A percentile compares a stretch with the other conserved stretches of the same genome.
Evolutionary conservation across 2,329 filamentous ascomycete species (phyloP).

Genomic region (Simplicillium aogashimaense): DNA sequence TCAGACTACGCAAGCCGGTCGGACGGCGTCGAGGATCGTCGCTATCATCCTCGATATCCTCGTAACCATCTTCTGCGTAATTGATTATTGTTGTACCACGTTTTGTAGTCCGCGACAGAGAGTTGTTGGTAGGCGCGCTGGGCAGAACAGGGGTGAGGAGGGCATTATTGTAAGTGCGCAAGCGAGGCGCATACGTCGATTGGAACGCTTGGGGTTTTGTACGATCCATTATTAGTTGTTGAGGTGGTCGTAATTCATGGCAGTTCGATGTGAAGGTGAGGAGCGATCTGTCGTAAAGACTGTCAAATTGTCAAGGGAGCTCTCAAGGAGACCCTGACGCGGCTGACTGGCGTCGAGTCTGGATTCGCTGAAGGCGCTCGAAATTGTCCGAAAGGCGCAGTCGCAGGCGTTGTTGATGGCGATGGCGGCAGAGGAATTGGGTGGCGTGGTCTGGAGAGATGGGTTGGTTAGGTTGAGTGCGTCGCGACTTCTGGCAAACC

Average conservation of each 20-base stretch:
- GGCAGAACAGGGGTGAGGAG: slow-evolving; percentile 78
- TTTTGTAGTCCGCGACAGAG: slow-evolving; percentile 80
- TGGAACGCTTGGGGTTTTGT: slow-evolving; percentile 72
- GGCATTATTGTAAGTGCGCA: slow-evolving; percentile 86
- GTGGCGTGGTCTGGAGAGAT: too few relatives aligned
- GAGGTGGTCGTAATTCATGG: slow-evolving; percentile 15
- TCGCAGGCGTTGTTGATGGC: too few relatives aligned
- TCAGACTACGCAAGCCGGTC: slow-evolving; percentile 73
- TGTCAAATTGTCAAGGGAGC: too few relatives aligned
- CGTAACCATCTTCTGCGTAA: slow-evolving; percentile 93
- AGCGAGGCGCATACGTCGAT: slow-evolving; percentile 81
- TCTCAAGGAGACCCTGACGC: too few relatives aligned
- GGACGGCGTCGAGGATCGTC: slow-evolving; percentile 68
- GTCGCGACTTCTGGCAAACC: slow-evolving; percentile 8
- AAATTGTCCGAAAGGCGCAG: too few relatives aligned
- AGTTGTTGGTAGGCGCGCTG: slow-evolving; percentile 51
- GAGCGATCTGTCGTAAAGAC: too few relatives aligned
- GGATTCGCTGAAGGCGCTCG: too few relatives aligned
- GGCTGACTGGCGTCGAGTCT: too few relatives aligned
- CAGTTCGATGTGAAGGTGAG: slow-evolving; percentile 11
- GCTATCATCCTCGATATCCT: slow-evolving; percentile 65
- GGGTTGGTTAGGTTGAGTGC: not conserved
- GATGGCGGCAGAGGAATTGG: too few relatives aligned
- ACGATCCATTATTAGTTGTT: slow-evolving; percentile 34
- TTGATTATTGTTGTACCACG: slow-evolving; percentile 94